Percentiles rank a stretch among this genome's conserved stretches.
phyloP scores from a whole-genome alignment of 345 rosid species.

The Aegle marmelos region DNA sequence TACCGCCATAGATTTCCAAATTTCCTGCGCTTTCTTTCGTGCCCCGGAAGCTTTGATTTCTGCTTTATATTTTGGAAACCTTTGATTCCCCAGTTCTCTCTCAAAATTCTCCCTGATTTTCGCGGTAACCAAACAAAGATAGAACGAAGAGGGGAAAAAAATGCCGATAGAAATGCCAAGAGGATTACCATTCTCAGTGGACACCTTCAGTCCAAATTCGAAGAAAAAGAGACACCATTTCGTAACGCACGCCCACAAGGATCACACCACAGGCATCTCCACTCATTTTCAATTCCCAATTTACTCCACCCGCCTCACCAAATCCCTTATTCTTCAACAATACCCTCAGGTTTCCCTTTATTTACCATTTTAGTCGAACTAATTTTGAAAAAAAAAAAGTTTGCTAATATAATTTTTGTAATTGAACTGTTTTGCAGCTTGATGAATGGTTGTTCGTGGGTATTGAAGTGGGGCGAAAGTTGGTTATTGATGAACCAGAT shows the following conservation, averaged over 20 bases:
- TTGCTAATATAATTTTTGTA: not conserved
- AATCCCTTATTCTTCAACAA: conserved; percentile 52
- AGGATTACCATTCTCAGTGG: conserved; percentile 85
- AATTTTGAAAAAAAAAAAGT: not conserved
- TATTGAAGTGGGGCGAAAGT: conserved; percentile 60
- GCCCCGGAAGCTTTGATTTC: conserved; percentile 13
- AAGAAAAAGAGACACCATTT: conserved; percentile 69
- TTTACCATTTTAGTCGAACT: not conserved
- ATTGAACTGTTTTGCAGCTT: conserved; percentile 35
- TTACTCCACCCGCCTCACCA: conserved; percentile 63
- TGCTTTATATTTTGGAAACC: not conserved
- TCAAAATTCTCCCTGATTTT: not conserved
- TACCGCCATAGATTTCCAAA: too few relatives aligned
- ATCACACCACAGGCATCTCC: conserved; percentile 64
- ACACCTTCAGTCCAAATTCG: conserved; percentile 60
- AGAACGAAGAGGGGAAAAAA: not conserved
- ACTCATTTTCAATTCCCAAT: conserved; percentile 53
- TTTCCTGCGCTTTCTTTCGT: not conserved
- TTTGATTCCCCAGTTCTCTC: not conserved
- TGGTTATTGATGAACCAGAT: conserved; percentile 53
- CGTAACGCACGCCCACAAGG: conserved; percentile 82
- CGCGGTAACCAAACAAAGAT: not conserved
- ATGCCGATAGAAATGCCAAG: conserved; percentile 82
- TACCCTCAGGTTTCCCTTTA: conserved; percentile 45
- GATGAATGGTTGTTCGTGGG: conserved; percentile 55